Evolutionary conservation across 2,329 filamentous ascomycete genomes (phyloP).

Genomic region (Penicillium sp.): DNA sequence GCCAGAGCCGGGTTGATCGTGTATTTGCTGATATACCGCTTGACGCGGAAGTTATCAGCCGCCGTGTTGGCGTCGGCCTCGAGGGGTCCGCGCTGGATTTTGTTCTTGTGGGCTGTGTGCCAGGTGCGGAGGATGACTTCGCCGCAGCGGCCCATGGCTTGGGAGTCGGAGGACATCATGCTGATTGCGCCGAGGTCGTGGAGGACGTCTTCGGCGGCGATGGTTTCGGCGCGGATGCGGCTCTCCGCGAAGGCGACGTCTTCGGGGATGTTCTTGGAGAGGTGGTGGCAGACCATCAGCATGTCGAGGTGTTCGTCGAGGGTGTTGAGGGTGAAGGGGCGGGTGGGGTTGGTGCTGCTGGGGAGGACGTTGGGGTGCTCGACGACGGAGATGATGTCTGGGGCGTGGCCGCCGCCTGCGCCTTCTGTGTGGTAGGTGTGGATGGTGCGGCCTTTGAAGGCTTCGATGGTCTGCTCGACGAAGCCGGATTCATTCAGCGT

Average conservation of each 20-base stretch:
- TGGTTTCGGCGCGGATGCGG: conserved; percentile 91
- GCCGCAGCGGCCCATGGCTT: conserved; percentile 94
- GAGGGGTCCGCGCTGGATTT: conserved; percentile 72
- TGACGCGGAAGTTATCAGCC: conserved; percentile 88
- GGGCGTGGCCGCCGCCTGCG: conserved; percentile 88
- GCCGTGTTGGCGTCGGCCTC: conserved; percentile 72
- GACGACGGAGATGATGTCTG: conserved; percentile 92
- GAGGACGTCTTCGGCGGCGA: conserved; percentile 91
- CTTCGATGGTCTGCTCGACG: conserved; percentile 82
- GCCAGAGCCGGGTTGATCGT: conserved; percentile 90
- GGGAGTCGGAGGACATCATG: conserved; percentile 95
- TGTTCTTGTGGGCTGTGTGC: conserved; percentile 98
- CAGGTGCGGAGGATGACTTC: conserved; percentile 91
- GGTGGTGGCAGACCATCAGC: conserved; percentile 96
- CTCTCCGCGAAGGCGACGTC: conserved; percentile 94
- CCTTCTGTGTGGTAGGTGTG: conserved; percentile 98
- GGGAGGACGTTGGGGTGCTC: conserved; percentile 85
- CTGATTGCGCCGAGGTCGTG: conserved; percentile 93
- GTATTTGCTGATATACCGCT: conserved; percentile 91
- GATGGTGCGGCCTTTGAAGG: conserved; percentile 81
- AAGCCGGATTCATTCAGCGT: conserved; percentile 97
- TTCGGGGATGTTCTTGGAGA: conserved; percentile 88
- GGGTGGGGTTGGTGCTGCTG: conserved; percentile 85
- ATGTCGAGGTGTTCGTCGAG: conserved; percentile 96
- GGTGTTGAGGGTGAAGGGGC: conserved; percentile 86